Evolutionary conservation across 2,329 filamentous ascomycete species (phyloP).

Genomic region (Dactylellina leptospora): DNA sequence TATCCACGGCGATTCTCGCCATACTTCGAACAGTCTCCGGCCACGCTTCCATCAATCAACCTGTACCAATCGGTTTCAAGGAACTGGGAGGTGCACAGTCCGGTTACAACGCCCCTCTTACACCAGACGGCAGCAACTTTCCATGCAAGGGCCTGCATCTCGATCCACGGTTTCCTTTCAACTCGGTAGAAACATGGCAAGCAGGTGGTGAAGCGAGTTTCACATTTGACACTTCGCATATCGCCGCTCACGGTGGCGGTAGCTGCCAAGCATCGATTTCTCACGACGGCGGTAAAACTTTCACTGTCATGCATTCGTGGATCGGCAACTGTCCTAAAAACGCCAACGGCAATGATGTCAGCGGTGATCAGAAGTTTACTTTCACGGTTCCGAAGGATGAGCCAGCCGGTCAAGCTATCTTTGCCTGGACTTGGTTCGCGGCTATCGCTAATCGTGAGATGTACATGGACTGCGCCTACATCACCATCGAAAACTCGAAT

Average conservation of each 20-base stretch:
- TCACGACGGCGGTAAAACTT: constrained; percentile 77
- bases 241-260: constrained; percentile 84
- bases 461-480: constrained; percentile 85
- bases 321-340: constrained; percentile 81
- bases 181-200: constrained; percentile 43
- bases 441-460: constrained; percentile 79
- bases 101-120: constrained; percentile 72
- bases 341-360: constrained; percentile 61
- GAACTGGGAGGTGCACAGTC: constrained; percentile 63
- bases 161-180: constrained; percentile 39
- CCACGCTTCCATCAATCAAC: constrained; percentile 68
- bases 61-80: constrained; percentile 67
- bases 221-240: constrained; percentile 1
- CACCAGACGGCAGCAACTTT: constrained; percentile 70
- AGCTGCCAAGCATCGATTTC: constrained; percentile 90
- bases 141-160: constrained; percentile 77
- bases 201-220: constrained; percentile 54
- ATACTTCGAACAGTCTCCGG: constrained; percentile 61
- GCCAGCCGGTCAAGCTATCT: constrained; percentile 52
- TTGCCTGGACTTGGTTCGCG: constrained; percentile 76
- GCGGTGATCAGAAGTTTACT: constrained; percentile 75
- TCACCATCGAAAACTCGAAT: constrained; percentile 67
- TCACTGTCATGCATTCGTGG: constrained; percentile 89
- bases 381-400: constrained; percentile 64
- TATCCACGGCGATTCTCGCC: constrained; percentile 62